Base-by-base conservation (phyloP, 192 early-diverging fungal genomes). In the Paraglomus brasilianum region DNA sequence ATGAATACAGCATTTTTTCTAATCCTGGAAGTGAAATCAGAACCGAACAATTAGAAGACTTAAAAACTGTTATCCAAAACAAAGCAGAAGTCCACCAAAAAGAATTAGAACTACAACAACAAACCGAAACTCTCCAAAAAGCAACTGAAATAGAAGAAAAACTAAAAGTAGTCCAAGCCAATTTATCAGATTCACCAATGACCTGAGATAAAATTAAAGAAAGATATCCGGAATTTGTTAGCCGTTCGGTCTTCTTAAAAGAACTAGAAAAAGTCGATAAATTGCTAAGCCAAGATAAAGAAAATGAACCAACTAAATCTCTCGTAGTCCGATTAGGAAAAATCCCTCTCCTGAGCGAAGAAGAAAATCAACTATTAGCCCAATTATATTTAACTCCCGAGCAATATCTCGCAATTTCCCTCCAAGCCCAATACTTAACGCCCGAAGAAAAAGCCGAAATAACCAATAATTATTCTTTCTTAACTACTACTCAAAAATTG, bases 361-460 rank as follows among this genome's bases (percentile, higher is more conserved):
- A 62, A 45, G 59, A 62, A 62, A 19, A 62, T 42, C 9, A 17
- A 43, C 41, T 13, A 13, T 22, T 62, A 39, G 42, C 1, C 15
- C 13, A 62, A 14, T 43, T 62, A 62, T 5, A 15, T 19, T 62
- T 62, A 45, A 45, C 59, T 62, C 21, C 36, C n/a, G 59, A 62
- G 17, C 59, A 62, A 43, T 62, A 5, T 45, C 1, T 24, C 14
- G 40, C 11, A 42, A 21, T 62, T 15, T 4, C 59, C 17, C 1
- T 0, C 8, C 38, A 62, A 62, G 15, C 59, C 24, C 41, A 5
- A n/a, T 43, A 45, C 24, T 62, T 62, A 62, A 62, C 42, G 9
- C 7, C n/a, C 53, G 19, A 56, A 24, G 42, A 62, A 45, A 45
- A 9, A n/a, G 41, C 41, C 1, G 15, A 38, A 41, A 45, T 19